phyloP scores from a whole-genome alignment of 129 eudicot species.

The Helichrysum umbraculigerum region DNA sequence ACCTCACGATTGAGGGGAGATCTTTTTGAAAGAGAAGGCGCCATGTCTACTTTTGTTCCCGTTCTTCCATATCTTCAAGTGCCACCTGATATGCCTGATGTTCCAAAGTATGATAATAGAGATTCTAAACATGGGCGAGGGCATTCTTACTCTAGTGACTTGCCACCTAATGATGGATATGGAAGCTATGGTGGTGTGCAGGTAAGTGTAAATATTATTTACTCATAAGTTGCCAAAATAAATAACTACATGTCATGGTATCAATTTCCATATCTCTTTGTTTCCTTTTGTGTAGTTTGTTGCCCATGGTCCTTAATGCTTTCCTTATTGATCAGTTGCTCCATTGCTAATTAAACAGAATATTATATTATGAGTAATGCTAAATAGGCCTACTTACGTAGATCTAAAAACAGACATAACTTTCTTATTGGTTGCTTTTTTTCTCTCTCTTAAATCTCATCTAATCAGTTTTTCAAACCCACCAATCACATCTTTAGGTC shows the following conservation, averaged over 20 bases:
- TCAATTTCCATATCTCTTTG: neutral
- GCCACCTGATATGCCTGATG: slow-evolving; percentile 61
- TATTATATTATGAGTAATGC: no score
- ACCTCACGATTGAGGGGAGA: slow-evolving; percentile 89
- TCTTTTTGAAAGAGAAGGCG: slow-evolving; percentile 91
- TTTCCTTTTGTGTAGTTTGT: neutral
- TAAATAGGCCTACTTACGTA: no score
- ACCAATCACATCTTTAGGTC: no score
- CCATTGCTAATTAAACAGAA: no score
- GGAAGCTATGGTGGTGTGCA: slow-evolving; percentile 69
- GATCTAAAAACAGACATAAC: no score
- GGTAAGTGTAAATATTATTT: slow-evolving; percentile 35
- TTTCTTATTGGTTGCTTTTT: no score
- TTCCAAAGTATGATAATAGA: slow-evolving; percentile 66
- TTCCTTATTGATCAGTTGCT: neutral
- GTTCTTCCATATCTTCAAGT: slow-evolving; percentile 87
- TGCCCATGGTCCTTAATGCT: neutral
- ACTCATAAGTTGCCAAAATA: neutral
- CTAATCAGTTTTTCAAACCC: no score
- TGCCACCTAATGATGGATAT: slow-evolving; percentile 60
- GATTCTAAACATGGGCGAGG: slow-evolving; percentile 84
- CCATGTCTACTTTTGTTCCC: slow-evolving; percentile 74
- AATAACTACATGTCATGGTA: neutral
- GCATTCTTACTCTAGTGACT: slow-evolving; percentile 66
- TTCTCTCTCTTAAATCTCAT: no score